phyloP scores from a whole-genome alignment of 495 filamentous ascomycete species.

The Neohortaea acidophila region DNA sequence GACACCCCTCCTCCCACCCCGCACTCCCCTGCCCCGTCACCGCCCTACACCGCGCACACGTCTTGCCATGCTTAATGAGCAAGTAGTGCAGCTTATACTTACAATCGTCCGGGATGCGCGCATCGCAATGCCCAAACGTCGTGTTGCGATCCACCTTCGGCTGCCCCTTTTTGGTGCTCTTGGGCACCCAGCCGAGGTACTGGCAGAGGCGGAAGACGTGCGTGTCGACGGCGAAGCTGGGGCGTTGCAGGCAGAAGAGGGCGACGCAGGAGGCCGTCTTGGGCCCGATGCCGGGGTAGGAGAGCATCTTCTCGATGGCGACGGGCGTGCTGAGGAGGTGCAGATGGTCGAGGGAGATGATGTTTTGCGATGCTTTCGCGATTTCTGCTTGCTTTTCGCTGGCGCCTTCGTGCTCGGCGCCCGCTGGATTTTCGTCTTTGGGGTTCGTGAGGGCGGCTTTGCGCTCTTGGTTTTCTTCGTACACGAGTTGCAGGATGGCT shows the following conservation, averaged over 20 bases:
- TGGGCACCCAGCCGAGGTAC: conserved; percentile 74
- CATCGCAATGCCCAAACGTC: conserved; percentile 68
- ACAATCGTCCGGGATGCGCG: conserved; percentile 62
- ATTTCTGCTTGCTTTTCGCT: conserved; percentile 37
- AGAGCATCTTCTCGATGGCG: conserved; percentile 56
- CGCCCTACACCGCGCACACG: conserved; percentile 62
- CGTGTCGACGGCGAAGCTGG: conserved; percentile 32
- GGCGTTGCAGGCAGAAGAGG: conserved; percentile 36
- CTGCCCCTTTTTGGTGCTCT: conserved; percentile 23
- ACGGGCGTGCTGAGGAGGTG: conserved; percentile 49
- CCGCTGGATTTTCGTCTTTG: conserved; percentile 17
- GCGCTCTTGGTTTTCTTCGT: conserved; percentile 47
- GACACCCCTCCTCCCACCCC: conserved; percentile 30
- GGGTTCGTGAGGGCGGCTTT: conserved; percentile 25
- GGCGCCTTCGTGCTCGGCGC: conserved; percentile 26
- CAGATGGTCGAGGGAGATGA: conserved; percentile 64
- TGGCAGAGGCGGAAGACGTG: conserved; percentile 51
- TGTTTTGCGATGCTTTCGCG: conserved; percentile 37
- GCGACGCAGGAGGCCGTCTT: conserved; percentile 75
- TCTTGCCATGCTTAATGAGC: conserved; percentile 73
- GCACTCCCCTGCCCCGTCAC: conserved; percentile 24
- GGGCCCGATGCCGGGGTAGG: conserved; percentile 71
- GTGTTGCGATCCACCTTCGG: conserved; percentile 47
- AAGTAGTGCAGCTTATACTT: conserved; percentile 85
- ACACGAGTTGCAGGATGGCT: conserved; percentile 61